Percentiles rank a stretch among this genome's conserved stretches.
phyloP scores from a whole-genome alignment of 352 stramenopile genomes.

The Saprolegnia parasitica region DNA sequence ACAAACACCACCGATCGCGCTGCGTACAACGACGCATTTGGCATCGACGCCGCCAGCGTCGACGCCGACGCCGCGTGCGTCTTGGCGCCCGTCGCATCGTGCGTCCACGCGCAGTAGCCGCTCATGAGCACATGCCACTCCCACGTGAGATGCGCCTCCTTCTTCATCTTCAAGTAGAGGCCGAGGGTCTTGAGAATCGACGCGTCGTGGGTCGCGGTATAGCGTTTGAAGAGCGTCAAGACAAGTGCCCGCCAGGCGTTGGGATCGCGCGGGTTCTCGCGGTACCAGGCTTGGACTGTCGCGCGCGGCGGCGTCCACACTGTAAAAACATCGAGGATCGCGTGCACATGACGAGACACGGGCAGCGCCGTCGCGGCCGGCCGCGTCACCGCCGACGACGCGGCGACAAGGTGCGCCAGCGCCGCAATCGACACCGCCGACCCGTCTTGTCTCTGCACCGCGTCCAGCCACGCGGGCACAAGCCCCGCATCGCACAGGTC shows the following conservation, averaged over 20 bases:
- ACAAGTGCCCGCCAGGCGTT: not conserved
- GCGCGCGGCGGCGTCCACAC: not conserved
- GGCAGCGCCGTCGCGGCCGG: not conserved
- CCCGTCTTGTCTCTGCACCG: not conserved
- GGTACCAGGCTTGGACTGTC: slow-evolving; percentile 3
- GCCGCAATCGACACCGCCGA: not conserved
- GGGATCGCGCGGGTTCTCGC: slow-evolving; percentile 4
- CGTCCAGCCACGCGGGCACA: not conserved
- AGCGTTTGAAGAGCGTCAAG: slow-evolving; percentile 15
- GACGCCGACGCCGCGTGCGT: slow-evolving; percentile 59
- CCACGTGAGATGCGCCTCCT: not conserved
- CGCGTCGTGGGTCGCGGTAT: not conserved
- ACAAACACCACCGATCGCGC: slow-evolving; percentile 16
- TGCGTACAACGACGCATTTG: not conserved
- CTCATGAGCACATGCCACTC: slow-evolving; percentile 21
- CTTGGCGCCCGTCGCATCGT: slow-evolving; percentile 58
- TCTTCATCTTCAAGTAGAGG: not conserved
- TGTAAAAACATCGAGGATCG: not conserved
- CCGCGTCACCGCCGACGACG: not conserved
- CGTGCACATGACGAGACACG: not conserved
- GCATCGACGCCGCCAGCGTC: slow-evolving; percentile 9
- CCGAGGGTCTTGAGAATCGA: not conserved
- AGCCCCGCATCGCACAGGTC: not conserved
- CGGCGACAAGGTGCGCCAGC: not conserved
- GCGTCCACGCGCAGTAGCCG: slow-evolving; percentile 41